These are phyloP conservation scores for Daldinia childiae DNA, from an alignment of 495 filamentous ascomycete genomes.

Conservation along the genomic window DNA sequence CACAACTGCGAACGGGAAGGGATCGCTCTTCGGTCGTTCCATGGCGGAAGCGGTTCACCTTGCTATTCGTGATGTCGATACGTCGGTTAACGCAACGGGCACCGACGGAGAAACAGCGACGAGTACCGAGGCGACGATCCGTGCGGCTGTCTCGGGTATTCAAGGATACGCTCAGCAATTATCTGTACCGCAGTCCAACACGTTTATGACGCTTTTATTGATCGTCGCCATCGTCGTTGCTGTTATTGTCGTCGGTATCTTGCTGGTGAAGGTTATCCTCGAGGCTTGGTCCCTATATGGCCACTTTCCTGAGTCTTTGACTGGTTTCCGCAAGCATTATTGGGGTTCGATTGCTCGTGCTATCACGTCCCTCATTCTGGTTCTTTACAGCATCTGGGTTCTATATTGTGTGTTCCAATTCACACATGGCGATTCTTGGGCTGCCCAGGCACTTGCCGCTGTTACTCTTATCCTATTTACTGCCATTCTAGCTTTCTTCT, in stretches of 20 bases:
- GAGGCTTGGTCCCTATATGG: constrained; percentile 93
- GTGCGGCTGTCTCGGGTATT: constrained; percentile 69
- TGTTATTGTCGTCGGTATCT: constrained; percentile 83
- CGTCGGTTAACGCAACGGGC: constrained; percentile 59
- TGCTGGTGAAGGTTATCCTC: constrained; percentile 90
- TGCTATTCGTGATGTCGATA: constrained; percentile 61
- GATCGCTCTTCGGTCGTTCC: constrained; percentile 62
- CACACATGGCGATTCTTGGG: constrained; percentile 94
- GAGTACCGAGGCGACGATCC: constrained; percentile 43
- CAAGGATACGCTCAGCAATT: constrained; percentile 80
- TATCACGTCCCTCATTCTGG: constrained; percentile 87
- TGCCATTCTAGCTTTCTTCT: constrained; percentile 77
- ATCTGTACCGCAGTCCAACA: constrained; percentile 84
- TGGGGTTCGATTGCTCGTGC: constrained; percentile 90
- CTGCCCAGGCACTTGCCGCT: constrained; percentile 84
- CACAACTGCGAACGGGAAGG: constrained; percentile 52
- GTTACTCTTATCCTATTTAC: constrained; percentile 86
- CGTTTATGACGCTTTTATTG: constrained; percentile 94
- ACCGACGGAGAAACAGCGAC: constrained; percentile 46
- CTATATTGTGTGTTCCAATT: constrained; percentile 97
- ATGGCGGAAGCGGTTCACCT: constrained; percentile 59
- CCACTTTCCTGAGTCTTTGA: constrained; percentile 81
- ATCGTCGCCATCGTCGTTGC: constrained; percentile 89
- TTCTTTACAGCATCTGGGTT: constrained; percentile 95
- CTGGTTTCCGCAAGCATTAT: constrained; percentile 92